phyloP scores from a whole-genome alignment of 2,329 filamentous ascomycete species.

The Parascedosporium putredinis region DNA sequence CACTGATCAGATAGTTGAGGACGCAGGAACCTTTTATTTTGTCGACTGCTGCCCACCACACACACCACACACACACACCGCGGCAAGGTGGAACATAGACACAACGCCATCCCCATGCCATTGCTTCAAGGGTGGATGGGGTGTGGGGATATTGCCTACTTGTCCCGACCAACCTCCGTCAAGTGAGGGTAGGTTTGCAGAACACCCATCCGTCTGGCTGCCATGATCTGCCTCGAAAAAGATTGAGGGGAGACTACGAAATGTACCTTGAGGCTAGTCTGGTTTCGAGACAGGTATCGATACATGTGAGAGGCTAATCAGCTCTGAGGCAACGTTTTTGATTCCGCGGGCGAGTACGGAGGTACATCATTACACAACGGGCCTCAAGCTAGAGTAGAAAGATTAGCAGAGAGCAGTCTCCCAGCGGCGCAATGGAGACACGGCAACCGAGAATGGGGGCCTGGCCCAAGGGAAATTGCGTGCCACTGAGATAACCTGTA shows the following conservation, averaged over 20 bases:
- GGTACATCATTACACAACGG: too few relatives aligned
- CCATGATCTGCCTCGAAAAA: too few relatives aligned
- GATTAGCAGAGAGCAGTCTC: not conserved
- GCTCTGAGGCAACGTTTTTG: not conserved
- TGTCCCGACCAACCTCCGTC: not conserved
- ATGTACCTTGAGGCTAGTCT: not conserved
- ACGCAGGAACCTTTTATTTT: conserved; percentile 6
- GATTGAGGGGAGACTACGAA: not conserved
- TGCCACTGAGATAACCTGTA: too few relatives aligned
- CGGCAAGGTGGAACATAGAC: not conserved
- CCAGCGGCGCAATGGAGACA: too few relatives aligned
- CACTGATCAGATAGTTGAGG: too few relatives aligned
- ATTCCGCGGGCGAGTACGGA: not conserved
- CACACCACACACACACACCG: too few relatives aligned
- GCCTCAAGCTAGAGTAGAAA: not conserved
- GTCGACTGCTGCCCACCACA: not conserved
- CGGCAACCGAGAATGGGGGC: too few relatives aligned
- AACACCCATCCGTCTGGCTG: too few relatives aligned
- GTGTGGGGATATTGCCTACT: not conserved
- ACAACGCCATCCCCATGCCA: not conserved
- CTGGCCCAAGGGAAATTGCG: too few relatives aligned
- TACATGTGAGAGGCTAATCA: not conserved
- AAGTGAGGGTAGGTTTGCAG: not conserved
- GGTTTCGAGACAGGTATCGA: not conserved
- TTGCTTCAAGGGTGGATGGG: not conserved